Conservation (phyloP, 257 asterid species). For the Solanum rostratum region DNA sequence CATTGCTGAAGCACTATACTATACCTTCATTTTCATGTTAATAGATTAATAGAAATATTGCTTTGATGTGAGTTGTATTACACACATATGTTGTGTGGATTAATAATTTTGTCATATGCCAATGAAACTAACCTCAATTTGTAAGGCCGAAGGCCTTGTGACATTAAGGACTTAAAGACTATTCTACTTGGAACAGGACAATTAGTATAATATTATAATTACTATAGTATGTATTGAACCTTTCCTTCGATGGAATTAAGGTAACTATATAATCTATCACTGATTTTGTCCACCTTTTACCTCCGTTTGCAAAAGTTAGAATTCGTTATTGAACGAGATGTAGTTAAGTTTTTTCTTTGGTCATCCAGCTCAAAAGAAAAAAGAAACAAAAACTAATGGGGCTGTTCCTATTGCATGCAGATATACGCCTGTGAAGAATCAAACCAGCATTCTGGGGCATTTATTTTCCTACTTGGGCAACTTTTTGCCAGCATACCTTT, state of each 20-base stretch:
- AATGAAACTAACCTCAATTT: neutral
- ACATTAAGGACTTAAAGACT: neutral
- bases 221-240: neutral
- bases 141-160: neutral
- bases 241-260: neutral
- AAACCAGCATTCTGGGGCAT: constrained; percentile 78
- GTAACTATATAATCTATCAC: neutral
- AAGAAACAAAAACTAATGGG: neutral
- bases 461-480: constrained; percentile 76
- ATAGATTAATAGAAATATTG: neutral
- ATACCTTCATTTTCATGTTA: neutral
- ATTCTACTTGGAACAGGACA: neutral
- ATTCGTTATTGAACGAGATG: neutral
- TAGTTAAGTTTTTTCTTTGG: neutral
- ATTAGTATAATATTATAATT: neutral
- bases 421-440: constrained; percentile 73
- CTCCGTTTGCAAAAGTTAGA: neutral
- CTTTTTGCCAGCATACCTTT: constrained; percentile 82
- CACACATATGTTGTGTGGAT: neutral
- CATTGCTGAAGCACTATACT: no score
- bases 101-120: neutral
- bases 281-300: neutral
- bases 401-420: constrained; percentile 24
- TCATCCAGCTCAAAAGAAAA: neutral
- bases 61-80: neutral